Base-by-base conservation (phyloP, 495 filamentous ascomycete species). In the Tuber calosporum region DNA sequence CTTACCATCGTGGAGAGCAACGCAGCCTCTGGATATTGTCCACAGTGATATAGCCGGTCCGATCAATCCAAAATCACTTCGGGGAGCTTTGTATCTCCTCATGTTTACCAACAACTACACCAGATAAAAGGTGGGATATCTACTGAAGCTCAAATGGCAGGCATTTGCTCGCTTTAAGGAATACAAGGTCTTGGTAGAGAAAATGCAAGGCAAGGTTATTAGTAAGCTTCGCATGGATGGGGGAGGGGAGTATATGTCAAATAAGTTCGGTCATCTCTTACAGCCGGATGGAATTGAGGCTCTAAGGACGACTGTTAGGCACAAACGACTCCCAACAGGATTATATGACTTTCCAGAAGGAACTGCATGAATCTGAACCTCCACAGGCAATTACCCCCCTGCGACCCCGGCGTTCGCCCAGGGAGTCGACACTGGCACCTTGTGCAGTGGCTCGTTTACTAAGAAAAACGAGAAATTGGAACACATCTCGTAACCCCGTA, bases 181-280 rank as follows among this genome's bases (percentile, higher is more conserved):
- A 9, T 69, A 40, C n/a, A 34, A 30, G 68, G 68, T 30, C 15
- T 13, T 69, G 5, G 22, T 36, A 40, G 68, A 69, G 41, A 30
- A 69, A 40, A 2, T 40, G 41, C 15, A 34, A 17, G 68, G 36
- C 17, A 40, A 9, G 36, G 36, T 36, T 34, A 30, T n/a, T 37
- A 30, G 15, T 6, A 30, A 39, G 9, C 41, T 71, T 26, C 69
- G 38, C 7, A 71, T 39, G 7, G 69, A 71, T 30, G n/a, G 42
- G 15, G 69, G 69, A 22, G 69, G 69, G 53, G 41, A 71, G 42
- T 71, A 45, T n/a, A 71, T 30, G 26, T 71, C 38, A 15, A 45
- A 19, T 7, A 8, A 48, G 37, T 71, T 71, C 22, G 5, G 30
- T 26, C 22, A n/a, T 20, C 53, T 36, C 37, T 45, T 71, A 7